phyloP scores from a whole-genome alignment of 164 flowering plant species.

The Pachysandra terminalis region DNA sequence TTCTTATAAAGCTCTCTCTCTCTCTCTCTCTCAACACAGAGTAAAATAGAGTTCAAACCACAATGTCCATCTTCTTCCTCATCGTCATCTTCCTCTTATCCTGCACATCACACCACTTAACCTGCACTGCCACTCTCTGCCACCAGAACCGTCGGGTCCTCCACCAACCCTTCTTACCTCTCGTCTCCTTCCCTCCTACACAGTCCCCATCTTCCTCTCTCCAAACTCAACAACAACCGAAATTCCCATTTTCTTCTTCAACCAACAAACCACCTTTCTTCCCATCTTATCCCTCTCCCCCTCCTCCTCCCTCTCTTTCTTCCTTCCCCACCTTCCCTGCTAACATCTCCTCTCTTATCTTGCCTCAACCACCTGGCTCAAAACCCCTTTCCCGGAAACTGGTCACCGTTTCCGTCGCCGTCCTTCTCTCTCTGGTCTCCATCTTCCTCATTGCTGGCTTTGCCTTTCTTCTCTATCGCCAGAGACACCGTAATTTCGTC shows the following conservation, averaged over 20 bases:
- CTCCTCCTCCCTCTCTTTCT: slow-evolving; percentile 37
- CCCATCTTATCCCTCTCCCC: slow-evolving; percentile 27
- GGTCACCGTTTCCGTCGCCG: slow-evolving; percentile 21
- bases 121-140: not conserved
- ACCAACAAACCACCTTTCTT: slow-evolving; percentile 31
- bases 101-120: not conserved
- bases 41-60: no score
- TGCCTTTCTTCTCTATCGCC: slow-evolving; percentile 12
- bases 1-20: no score
- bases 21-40: no score
- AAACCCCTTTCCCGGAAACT: slow-evolving; percentile 11
- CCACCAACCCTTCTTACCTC: slow-evolving; percentile 38
- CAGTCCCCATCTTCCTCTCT: slow-evolving; percentile 14
- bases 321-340: slow-evolving; percentile 50
- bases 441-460: slow-evolving; percentile 10
- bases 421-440: slow-evolving; percentile 24
- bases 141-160: slow-evolving; percentile 37
- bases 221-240: slow-evolving; percentile 22
- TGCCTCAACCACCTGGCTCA: slow-evolving; percentile 34
- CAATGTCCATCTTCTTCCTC: not conserved
- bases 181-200: slow-evolving; percentile 11
- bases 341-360: slow-evolving; percentile 51
- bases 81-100: slow-evolving; percentile 1
- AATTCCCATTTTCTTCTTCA: slow-evolving; percentile 22
- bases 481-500: not conserved